phyloP scores from a whole-genome alignment of 2,329 filamentous ascomycete genomes.

The Ceratocystis colombiana region DNA sequence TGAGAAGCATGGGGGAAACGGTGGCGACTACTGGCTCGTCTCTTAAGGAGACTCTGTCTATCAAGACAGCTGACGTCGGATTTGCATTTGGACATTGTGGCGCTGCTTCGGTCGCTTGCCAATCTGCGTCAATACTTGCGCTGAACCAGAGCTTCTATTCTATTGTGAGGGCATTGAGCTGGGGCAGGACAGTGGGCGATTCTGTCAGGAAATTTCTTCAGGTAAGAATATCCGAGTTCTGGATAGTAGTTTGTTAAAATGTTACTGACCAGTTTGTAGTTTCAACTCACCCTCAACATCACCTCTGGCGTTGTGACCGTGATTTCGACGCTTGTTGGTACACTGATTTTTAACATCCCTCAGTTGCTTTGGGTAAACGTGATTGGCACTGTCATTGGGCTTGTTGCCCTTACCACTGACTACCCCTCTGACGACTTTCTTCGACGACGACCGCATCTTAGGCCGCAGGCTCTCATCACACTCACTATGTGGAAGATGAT shows the following conservation, averaged over 20 bases:
- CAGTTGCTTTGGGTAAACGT: conserved; percentile 53
- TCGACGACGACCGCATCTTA: conserved; percentile 37
- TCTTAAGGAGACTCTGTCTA: conserved; percentile 55
- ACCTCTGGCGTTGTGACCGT: conserved; percentile 51
- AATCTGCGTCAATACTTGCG: conserved; percentile 51
- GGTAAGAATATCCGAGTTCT: conserved; percentile 29
- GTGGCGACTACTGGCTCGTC: conserved; percentile 59
- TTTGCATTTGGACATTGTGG: conserved; percentile 56
- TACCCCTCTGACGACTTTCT: conserved; percentile 32
- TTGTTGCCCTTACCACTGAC: conserved; percentile 40
- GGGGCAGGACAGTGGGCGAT: conserved; percentile 54
- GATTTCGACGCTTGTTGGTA: conserved; percentile 44
- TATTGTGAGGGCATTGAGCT: conserved; percentile 52
- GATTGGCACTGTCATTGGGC: conserved; percentile 51
- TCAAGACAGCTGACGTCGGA: conserved; percentile 56
- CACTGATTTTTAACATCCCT: conserved; percentile 46
- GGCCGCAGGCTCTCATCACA: conserved; percentile 63
- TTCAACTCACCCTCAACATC: conserved; percentile 53
- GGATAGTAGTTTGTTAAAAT: too few species aligned
- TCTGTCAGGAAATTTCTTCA: conserved; percentile 56
- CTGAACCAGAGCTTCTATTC: conserved; percentile 55
- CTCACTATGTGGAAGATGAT: conserved; percentile 61
- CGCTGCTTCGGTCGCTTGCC: conserved; percentile 55
- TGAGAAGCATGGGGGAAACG: conserved; percentile 56
- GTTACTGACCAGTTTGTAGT: conserved; percentile 31